Percentiles rank a stretch among this genome's conserved stretches.
phyloP scores from a whole-genome alignment of 2,329 filamentous ascomycete species.

The Bipolaris victoriae region DNA sequence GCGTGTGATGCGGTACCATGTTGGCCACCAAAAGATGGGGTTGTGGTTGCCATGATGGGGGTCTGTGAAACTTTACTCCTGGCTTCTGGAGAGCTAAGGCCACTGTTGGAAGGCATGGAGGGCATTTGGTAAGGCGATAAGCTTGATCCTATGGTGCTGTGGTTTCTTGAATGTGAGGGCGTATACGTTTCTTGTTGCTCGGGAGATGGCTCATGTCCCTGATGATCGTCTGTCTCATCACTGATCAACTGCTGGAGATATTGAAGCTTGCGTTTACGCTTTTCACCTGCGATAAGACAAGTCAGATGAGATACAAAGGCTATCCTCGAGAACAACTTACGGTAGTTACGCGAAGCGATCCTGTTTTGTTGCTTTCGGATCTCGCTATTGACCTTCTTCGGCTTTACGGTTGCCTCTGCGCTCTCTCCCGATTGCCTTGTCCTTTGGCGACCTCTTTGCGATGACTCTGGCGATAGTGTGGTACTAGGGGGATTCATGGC shows the following conservation, averaged over 20 bases:
- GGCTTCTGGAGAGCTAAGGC: slow-evolving; percentile 13
- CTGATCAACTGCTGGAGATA: slow-evolving; percentile 44
- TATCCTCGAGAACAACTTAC: slow-evolving; percentile 24
- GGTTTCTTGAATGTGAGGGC: slow-evolving; percentile 29
- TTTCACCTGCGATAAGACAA: slow-evolving; percentile 35
- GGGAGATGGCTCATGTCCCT: slow-evolving; percentile 19
- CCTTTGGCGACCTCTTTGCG: slow-evolving; percentile 16
- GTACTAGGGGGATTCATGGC: slow-evolving; percentile 26
- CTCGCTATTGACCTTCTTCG: slow-evolving; percentile 46
- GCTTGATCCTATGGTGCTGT: slow-evolving; percentile 12
- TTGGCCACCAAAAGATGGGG: slow-evolving; percentile 20
- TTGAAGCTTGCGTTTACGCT: slow-evolving; percentile 47
- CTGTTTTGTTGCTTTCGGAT: slow-evolving; percentile 47
- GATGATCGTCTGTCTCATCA: slow-evolving; percentile 28
- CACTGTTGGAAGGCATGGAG: slow-evolving; percentile 22
- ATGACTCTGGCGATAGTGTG: slow-evolving; percentile 14
- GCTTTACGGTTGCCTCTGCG: slow-evolving; percentile 28
- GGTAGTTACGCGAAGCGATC: slow-evolving; percentile 48
- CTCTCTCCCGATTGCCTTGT: slow-evolving; percentile 13
- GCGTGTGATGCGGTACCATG: slow-evolving; percentile 17
- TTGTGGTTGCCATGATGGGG: slow-evolving; percentile 14
- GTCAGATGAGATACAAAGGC: slow-evolving; percentile 15
- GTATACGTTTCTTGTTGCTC: slow-evolving; percentile 22
- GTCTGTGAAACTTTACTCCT: slow-evolving; percentile 19
- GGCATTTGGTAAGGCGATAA: slow-evolving; percentile 15